Base-by-base conservation (phyloP, 768 basidiomycete species). In the Rhizopogon roseolus region DNA sequence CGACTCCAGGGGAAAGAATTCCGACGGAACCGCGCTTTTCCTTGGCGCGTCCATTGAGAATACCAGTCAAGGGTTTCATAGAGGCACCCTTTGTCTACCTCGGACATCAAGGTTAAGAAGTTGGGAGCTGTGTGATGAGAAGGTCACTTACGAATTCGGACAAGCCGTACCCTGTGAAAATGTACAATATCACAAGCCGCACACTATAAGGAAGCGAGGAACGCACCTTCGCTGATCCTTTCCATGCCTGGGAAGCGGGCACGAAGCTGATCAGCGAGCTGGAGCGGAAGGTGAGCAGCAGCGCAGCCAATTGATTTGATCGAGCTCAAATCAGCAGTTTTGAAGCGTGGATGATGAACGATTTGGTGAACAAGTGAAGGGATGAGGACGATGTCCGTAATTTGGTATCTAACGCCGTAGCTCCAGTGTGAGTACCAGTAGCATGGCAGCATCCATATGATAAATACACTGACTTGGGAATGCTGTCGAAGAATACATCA, bases 311-410 rank as follows among this genome's bases (percentile, higher is more conserved):
- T 53, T 5, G 25, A 1, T 2, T 60, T 56, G 0, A 86, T 57
- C 0, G 76, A 76, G 61, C 73, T 79, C 14, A 85, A 64, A 57
- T 85, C 81, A 8, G 70, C 68, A 16, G 73, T 72, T 6, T 68
- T 68, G 2, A 79, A 38, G 1, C 62, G 49, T 5, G 61, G 78
- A 54, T 81, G 71, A 54, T 79, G 76, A 5, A 82, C 74, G 6
- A 86, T 64, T 60, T 84, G 84, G 57, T 84, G 78, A 0, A 83
- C 63, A 32, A 80, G 62, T 0, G 84, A 84, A 0, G 85, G 85
- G 5, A 86, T 73, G 6, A 82, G 63, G 0, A 65, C 38, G 2
- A 85, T 53, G 9, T 62, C 46, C 0, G 79, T 76, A 4, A 85
- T 66, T 29, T 72, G 73, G 54, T 81, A 83, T 61, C 84, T 86